phyloP scores from a whole-genome alignment of 140 eudicot species.

The Senecio squalidus region DNA sequence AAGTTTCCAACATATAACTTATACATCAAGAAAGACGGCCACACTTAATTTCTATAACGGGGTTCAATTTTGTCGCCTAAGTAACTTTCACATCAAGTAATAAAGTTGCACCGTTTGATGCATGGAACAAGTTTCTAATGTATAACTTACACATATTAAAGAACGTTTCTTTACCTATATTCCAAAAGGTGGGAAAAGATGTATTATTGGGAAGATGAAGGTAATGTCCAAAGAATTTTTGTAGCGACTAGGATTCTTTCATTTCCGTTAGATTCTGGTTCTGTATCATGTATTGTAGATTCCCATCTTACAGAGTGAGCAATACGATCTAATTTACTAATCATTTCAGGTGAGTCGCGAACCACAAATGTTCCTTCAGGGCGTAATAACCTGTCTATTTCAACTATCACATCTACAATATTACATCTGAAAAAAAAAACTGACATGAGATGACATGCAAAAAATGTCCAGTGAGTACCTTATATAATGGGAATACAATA shows the following conservation, averaged over 20 bases:
- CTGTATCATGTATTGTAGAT: slow-evolving; percentile 58
- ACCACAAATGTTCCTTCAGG: slow-evolving; percentile 87
- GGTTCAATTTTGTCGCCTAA: not conserved
- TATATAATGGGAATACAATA: slow-evolving; percentile 11
- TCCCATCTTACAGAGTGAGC: slow-evolving; percentile 77
- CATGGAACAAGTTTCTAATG: slow-evolving; percentile 15
- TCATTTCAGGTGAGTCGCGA: slow-evolving; percentile 79
- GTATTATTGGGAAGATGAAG: slow-evolving; percentile 45
- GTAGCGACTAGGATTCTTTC: slow-evolving; percentile 88
- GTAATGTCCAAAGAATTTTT: slow-evolving; percentile 55
- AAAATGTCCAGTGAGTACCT: not conserved
- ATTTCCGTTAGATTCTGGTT: slow-evolving; percentile 61
- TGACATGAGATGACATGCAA: not conserved
- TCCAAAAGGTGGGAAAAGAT: slow-evolving; percentile 10
- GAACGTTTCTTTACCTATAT: slow-evolving; percentile 23
- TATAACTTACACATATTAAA: slow-evolving; percentile 17
- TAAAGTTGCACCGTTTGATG: slow-evolving; percentile 19
- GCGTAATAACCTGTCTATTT: slow-evolving; percentile 82
- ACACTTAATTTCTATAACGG: not conserved
- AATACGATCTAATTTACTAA: slow-evolving; percentile 55
- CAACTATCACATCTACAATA: slow-evolving; percentile 85
- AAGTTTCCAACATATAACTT: slow-evolving; percentile 18
- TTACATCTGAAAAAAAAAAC: slow-evolving; percentile 56
- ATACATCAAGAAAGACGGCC: slow-evolving; percentile 19
- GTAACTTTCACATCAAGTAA: slow-evolving; percentile 19